phyloP scores from a whole-genome alignment of 2,329 filamentous ascomycete species.

The Fusarium guadeloupense region DNA sequence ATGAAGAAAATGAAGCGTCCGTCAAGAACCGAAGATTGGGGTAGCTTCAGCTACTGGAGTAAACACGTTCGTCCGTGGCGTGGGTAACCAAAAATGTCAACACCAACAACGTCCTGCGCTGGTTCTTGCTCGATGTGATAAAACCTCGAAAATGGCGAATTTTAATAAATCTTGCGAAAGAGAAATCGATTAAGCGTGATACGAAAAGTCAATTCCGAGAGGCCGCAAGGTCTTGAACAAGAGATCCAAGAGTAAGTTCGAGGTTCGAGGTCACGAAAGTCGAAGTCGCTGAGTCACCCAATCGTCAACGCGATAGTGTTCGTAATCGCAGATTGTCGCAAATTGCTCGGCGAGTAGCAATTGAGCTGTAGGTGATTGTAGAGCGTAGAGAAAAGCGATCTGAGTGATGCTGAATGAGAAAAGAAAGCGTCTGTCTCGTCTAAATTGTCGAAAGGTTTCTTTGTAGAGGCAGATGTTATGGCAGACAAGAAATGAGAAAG shows the following conservation, averaged over 20 bases:
- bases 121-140: slow-evolving; percentile 21
- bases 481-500: slow-evolving; percentile 31
- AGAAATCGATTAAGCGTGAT: slow-evolving; percentile 13
- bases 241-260: slow-evolving; percentile 8
- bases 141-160: slow-evolving; percentile 1
- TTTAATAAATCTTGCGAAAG: not conserved
- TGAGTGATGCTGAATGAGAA: slow-evolving; percentile 7
- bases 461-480: slow-evolving; percentile 29
- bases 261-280: slow-evolving; percentile 25
- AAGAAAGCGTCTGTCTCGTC: slow-evolving; percentile 17
- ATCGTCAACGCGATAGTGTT: slow-evolving; percentile 18
- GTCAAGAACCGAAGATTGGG: slow-evolving; percentile 26
- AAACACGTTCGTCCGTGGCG: slow-evolving; percentile 15
- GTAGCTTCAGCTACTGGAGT: slow-evolving; percentile 12
- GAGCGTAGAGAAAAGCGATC: slow-evolving; percentile 7
- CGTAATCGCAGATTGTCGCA: slow-evolving; percentile 22
- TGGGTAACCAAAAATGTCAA: slow-evolving; percentile 13
- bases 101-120: slow-evolving; percentile 37
- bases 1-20: slow-evolving; percentile 24
- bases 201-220: slow-evolving; percentile 14
- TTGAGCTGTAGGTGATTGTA: slow-evolving; percentile 8
- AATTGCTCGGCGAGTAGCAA: slow-evolving; percentile 21
- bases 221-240: slow-evolving; percentile 4
- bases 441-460: slow-evolving; percentile 11
- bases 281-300: slow-evolving; percentile 36